phyloP scores from a whole-genome alignment of 164 flowering plant genomes.

The Chloranthus sessilifolius region DNA sequence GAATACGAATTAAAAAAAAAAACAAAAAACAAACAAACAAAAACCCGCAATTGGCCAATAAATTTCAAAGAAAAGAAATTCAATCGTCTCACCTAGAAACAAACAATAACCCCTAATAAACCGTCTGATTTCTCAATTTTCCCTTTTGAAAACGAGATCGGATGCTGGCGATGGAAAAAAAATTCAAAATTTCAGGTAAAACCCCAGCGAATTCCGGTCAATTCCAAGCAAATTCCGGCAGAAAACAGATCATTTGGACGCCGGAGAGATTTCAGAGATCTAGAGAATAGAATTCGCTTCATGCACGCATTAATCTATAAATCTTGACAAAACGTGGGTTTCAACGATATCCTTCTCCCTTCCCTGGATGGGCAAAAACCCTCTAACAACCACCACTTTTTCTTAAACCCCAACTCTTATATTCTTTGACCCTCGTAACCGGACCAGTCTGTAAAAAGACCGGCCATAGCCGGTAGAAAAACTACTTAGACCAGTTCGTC shows the following conservation, averaged over 20 bases:
- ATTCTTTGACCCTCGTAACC: conserved; percentile 14
- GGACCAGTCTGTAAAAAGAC: conserved; percentile 9
- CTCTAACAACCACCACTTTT: conserved; percentile 13
- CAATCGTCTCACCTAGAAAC: conserved; percentile 12
- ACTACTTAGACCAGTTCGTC: conserved; percentile 22
- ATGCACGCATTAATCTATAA: background rate
- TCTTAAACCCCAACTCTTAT: conserved; percentile 25
- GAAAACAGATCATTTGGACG: conserved; percentile 4
- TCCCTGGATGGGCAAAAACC: conserved; percentile 22
- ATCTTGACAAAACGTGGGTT: no score
- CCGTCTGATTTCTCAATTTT: no score
- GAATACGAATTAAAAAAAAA: background rate
- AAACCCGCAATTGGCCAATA: background rate
- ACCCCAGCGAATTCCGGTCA: background rate
- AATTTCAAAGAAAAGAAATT: background rate
- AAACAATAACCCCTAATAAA: background rate
- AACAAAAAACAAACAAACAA: background rate
- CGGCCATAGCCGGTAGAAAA: background rate
- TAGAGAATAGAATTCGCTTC: conserved; percentile 3
- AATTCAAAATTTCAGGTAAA: conserved; percentile 8
- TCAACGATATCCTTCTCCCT: no score
- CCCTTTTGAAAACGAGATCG: background rate
- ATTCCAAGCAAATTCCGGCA: conserved; percentile 6
- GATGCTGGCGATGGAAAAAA: background rate
- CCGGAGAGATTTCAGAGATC: conserved; percentile 8